Base-by-base conservation (phyloP, 352 stramenopile genomes). In the Nothophytophthora sp. region DNA sequence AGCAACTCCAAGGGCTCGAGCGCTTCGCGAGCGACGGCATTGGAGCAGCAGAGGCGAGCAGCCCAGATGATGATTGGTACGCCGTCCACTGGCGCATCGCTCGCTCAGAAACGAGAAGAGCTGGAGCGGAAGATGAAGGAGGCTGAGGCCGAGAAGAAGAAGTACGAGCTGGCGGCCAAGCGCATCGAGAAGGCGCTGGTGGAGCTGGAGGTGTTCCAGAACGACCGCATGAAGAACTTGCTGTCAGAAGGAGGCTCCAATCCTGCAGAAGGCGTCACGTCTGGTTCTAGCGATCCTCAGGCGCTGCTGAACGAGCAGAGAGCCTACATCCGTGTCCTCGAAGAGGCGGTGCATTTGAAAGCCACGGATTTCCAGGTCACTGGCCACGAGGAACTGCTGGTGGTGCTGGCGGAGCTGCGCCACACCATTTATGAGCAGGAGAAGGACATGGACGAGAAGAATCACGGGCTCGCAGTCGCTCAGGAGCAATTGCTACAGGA, bases 361-460 rank as follows among this genome's bases (percentile, higher is more conserved):
- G 83, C 83, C 8, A 69, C 59, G 1, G 83, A 93, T 28, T 66
- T 91, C 24, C 60, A 79, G 16, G 60, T 90, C 16, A 80, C 76
- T 3, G 81, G 79, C 3, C 81, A 93, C 39, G 83, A 90, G 50
- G 83, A 93, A 47, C 58, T 91, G 0, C 64, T 93, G 2, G 47
- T 91, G 11, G 81, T 93, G 9, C 63, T 93, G 11, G 77, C 77
- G 0, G 81, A 91, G 67, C 55, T 94, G 10, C 69, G 83, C 0
- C 81, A 94, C 32, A 92, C 81, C 3, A 86, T 90, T 23, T 89
- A 87, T 30, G 47, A 82, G 35, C 83, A 90, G 55, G 78, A 89
- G 30, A 74, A 78, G 19, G 73, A 84, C 28, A 35, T 89, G 6
- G 60, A 54, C 3, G 57, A 76, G 12, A 71, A 67, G 25, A 57